Evolutionary conservation across 1,284 basidiomycete species (phyloP), one percentile per base, ranked within the genome.

Genomic region (Cutaneotrichosporon sp.): DNA sequence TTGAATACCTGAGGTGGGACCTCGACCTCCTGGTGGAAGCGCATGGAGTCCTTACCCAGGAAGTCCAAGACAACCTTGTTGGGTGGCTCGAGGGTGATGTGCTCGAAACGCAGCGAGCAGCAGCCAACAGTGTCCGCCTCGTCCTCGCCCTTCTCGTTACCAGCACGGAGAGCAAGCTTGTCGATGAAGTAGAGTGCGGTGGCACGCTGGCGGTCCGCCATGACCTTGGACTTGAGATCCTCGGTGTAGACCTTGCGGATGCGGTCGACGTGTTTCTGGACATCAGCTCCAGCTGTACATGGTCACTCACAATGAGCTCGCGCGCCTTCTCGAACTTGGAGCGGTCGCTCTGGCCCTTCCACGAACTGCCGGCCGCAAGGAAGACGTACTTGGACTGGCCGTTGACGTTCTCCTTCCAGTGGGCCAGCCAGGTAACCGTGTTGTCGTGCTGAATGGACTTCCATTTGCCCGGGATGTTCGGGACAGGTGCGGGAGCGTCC

Each of bases 151-250:
- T 98, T 98, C 81, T 98, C 95, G 80, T 97, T 97, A 73, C 94
- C 94, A 52, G 93, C 94, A 84, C 94, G 91, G 76, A 98, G 88
- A 25, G 94, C 95, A 29, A 97, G 85, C 71, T 87, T 86, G 81
- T 98, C 94, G 72, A 98, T 97, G 81, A 98, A 92, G 80, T 98
- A 98, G 87, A 97, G 91, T 13, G 94, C 90, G 0, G 94, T 97
- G 9, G 94, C 95, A 38, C 94, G 88, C 79, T 97, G 94, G 50
- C 94, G 88, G 67, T 91, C 89, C 10, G 87, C 89, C 90, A 93
- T 97, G 67, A 92, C 85, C 79, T 95, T 97, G 64, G 85, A 89
- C 80, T 86, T 90, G 57, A 97, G 82, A 64, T 95, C 91, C n/a
- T 79, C 82, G 11, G 83, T 86, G 77, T 98, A 98, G 78, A 94